Evolutionary conservation across 805 yeast genomes (phyloP).

Genomic region (Zygosaccharomyces bisporus): DNA sequence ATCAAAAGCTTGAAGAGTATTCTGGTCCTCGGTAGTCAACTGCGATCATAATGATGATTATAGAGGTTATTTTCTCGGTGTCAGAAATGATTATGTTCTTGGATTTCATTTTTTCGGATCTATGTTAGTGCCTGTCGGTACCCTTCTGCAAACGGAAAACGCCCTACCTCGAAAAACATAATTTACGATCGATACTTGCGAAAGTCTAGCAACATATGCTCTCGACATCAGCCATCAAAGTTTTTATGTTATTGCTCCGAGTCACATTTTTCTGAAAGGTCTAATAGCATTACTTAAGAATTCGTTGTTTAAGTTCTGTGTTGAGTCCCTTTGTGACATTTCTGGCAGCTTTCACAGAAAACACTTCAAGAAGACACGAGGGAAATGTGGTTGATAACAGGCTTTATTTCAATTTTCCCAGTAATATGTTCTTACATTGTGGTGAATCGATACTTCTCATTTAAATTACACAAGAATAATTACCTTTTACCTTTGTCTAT

Average conservation of each 20-base stretch:
- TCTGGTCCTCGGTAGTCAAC: too few relatives aligned
- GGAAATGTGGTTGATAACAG: slow-evolving; percentile 14
- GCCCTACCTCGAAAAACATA: background rate
- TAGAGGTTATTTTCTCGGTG: too few relatives aligned
- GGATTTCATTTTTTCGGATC: background rate
- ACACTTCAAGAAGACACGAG: background rate
- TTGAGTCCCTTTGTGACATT: too few relatives aligned
- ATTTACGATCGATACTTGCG: background rate
- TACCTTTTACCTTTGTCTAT: slow-evolving; percentile 23
- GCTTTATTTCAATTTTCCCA: slow-evolving; percentile 6
- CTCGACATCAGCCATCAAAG: background rate
- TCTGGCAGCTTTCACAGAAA: background rate
- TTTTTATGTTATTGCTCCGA: too few relatives aligned
- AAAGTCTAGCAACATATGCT: background rate
- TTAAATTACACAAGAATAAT: slow-evolving; percentile 29
- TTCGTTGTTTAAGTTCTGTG: background rate
- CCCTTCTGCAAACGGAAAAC: background rate
- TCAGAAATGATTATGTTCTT: too few relatives aligned
- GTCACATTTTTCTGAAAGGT: too few relatives aligned
- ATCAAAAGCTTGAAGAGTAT: too few relatives aligned
- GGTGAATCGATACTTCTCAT: slow-evolving; percentile 30
- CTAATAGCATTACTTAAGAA: too few relatives aligned
- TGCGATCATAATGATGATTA: too few relatives aligned
- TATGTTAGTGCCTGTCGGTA: background rate
- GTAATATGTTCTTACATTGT: slow-evolving; percentile 18